Evolutionary conservation across 768 basidiomycete genomes (phyloP), one percentile per base, ranked within the genome.

Genomic region (Pisolithus orientalis): DNA sequence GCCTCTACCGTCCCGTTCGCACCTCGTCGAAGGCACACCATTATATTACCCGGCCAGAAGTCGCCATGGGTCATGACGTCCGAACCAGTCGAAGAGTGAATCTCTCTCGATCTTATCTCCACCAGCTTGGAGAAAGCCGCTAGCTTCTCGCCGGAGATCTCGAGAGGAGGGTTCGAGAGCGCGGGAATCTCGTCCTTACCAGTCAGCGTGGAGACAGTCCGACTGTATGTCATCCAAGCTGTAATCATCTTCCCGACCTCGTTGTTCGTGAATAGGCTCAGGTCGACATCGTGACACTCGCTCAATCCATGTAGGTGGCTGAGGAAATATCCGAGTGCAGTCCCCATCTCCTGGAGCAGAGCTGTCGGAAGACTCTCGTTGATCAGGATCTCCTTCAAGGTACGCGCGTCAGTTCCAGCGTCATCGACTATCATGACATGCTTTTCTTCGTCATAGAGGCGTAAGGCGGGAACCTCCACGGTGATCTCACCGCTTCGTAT

Each of bases 21-120:
- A 1, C 66, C 60, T 6, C 59, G 60, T 45, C 65, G 65, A 10
- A 74, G 60, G 10, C 57, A 63, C n/a, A 85, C 57, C 54, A 85
- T 69, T 44, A 87, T 56, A 59, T 87, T 87, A 0, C 84, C 85
- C 1, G 85, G 78, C 84, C 85, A 87, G 57, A 87, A 82, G 62
- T 87, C 86, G 0, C 86, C 85, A 10, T 67, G 67, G 21, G 66
- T 69, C 53, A 68, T 44, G 10, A 67, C 59, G 44, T 72, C 70
- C 34, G 60, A 52, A 28, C 62, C 29, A 3, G 56, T 58, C 10
- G 64, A 62, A 25, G 62, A 62, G 25, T 53, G 43, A 32, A 79
- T 74, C n/a, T 56, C 65, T 24, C 59, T 43, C 9, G 59, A 54
- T 51, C 63, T 67, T 43, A 56, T 63, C 38, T 63, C 57, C 8